A percentile compares a stretch with the other conserved stretches of the same genome.
Evolutionary conservation across 2,329 filamentous ascomycete species (phyloP).

Genomic region (Metarhizium humberi): DNA sequence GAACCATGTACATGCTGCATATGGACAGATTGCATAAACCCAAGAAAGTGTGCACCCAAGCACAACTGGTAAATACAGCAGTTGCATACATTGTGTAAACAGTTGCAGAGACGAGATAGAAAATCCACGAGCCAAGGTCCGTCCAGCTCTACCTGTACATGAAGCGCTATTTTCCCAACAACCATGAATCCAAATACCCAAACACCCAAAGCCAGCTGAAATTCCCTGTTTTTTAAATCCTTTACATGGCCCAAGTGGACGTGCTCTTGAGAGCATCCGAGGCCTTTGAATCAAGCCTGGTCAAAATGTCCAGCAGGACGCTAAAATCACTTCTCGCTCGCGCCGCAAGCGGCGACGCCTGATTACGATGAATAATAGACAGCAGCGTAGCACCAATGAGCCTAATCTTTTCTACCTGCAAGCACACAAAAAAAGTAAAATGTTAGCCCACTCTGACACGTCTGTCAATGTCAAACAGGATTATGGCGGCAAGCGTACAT

Average conservation of each 20-base stretch:
- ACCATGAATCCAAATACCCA: neutral
- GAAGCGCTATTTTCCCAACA: neutral
- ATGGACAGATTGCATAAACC: too few relatives aligned
- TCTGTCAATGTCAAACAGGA: too few relatives aligned
- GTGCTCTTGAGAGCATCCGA: constrained; percentile 28
- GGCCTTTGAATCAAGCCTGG: constrained; percentile 31
- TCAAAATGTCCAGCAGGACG: constrained; percentile 30
- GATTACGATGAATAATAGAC: constrained; percentile 28
- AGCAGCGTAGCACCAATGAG: constrained; percentile 28
- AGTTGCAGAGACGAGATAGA: neutral
- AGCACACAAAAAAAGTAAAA: neutral
- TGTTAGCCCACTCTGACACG: neutral
- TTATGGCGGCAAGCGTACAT: constrained; percentile 16
- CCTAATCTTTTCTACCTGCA: constrained; percentile 30
- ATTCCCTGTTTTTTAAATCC: neutral
- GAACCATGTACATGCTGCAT: too few relatives aligned
- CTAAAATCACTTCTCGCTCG: constrained; percentile 29
- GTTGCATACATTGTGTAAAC: too few relatives aligned
- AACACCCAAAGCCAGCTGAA: neutral
- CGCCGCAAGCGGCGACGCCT: constrained; percentile 24
- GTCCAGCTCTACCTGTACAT: neutral
- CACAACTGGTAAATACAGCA: too few relatives aligned
- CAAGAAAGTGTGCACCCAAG: too few relatives aligned
- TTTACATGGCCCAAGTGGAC: constrained; percentile 11
- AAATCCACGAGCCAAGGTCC: neutral